phyloP scores from a whole-genome alignment of 2,329 filamentous ascomycete genomes.

The Byssoonygena ceratinophila region DNA sequence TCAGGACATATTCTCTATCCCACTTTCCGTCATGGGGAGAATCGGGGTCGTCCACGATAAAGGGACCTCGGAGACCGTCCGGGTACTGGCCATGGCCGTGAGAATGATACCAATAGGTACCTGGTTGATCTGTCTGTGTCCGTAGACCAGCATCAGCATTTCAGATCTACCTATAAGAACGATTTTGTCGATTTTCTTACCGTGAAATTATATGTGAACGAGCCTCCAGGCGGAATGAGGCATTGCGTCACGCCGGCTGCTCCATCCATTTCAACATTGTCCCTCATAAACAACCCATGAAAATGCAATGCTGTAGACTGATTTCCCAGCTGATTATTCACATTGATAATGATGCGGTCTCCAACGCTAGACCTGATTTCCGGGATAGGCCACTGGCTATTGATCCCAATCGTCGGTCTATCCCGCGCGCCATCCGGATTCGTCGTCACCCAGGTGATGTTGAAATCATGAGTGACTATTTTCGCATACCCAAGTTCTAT shows the following conservation, averaged over 20 bases:
- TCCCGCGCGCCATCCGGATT: constrained; percentile 12
- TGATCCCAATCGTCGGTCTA: constrained; percentile 13
- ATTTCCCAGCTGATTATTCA: constrained; percentile 11
- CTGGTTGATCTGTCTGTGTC: constrained; percentile 22
- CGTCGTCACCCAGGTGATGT: constrained; percentile 12
- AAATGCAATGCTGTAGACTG: constrained; percentile 36
- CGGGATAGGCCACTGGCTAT: constrained; percentile 12
- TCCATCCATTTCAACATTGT: constrained; percentile 22
- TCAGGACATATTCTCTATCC: constrained; percentile 51
- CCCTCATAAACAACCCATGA: constrained; percentile 60
- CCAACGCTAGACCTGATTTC: constrained; percentile 11
- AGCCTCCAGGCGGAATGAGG: constrained; percentile 25
- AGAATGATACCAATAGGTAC: constrained; percentile 27
- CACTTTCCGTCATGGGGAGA: constrained; percentile 46
- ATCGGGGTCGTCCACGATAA: constrained; percentile 34
- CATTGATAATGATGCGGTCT: constrained; percentile 9
- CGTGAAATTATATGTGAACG: constrained; percentile 23
- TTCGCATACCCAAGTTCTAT: not conserved
- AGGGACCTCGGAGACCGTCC: constrained; percentile 25
- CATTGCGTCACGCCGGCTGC: constrained; percentile 30
- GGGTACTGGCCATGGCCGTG: constrained; percentile 24
- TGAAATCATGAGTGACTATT: constrained; percentile 14
- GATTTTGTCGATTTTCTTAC: not conserved
- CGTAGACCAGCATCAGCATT: constrained; percentile 13
- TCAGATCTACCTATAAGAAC: not conserved